Evolutionary conservation across 306 rosid genomes (phyloP).

Genomic region (Sophora flavescens): DNA sequence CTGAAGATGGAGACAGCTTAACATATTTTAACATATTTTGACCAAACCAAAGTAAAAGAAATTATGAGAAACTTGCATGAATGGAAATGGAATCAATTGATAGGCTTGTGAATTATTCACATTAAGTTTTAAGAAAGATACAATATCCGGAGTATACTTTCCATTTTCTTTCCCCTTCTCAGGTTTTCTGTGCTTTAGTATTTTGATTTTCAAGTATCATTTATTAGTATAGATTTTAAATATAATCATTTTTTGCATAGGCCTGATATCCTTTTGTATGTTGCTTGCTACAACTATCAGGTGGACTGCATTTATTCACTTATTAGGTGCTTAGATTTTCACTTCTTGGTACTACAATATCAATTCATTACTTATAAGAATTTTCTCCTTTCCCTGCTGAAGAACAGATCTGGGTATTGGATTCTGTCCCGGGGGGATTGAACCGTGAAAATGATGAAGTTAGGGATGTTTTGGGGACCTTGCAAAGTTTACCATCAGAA

Average conservation of each 20-base stretch:
- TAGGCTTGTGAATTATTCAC: slow-evolving; percentile 4
- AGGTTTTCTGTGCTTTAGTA: background rate
- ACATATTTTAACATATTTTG: slow-evolving; percentile 12
- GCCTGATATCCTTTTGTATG: background rate
- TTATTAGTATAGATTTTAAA: slow-evolving; percentile 4
- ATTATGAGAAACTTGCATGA: background rate
- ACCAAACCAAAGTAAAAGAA: background rate
- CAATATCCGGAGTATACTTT: background rate
- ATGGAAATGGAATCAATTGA: slow-evolving; percentile 28
- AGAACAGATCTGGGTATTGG: slow-evolving; percentile 95
- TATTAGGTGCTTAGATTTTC: slow-evolving; percentile 27
- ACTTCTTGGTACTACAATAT: slow-evolving; percentile 16
- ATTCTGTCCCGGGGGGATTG: slow-evolving; percentile 86
- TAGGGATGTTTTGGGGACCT: slow-evolving; percentile 69
- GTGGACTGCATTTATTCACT: slow-evolving; percentile 21
- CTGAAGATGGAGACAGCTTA: slow-evolving; percentile 23
- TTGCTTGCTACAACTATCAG: slow-evolving; percentile 30
- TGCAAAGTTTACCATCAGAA: slow-evolving; percentile 73
- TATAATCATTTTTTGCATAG: slow-evolving; percentile 21
- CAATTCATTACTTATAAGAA: slow-evolving; percentile 37
- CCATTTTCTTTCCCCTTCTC: slow-evolving; percentile 12
- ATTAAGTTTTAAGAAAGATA: slow-evolving; percentile 26
- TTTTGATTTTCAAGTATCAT: background rate
- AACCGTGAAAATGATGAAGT: slow-evolving; percentile 71
- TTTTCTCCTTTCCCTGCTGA: slow-evolving; percentile 51